Percentiles rank a stretch among this genome's conserved stretches.
phyloP scores from a whole-genome alignment of 108 stramenopile genomes.

The Mediolabrus comicus region DNA sequence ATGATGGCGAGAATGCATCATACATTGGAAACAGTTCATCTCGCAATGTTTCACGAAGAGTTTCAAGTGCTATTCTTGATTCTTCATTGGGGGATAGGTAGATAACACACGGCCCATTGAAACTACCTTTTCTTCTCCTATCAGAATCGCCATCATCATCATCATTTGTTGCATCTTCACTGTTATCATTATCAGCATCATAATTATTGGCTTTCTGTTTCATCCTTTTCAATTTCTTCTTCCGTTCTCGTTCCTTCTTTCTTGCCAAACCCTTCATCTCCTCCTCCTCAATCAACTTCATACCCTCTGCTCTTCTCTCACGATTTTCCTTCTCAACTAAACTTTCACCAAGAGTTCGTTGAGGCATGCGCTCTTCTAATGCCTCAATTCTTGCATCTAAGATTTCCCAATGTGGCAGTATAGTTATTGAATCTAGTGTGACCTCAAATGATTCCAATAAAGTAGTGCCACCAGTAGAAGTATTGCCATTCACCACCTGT shows the following conservation, averaged over 20 bases:
- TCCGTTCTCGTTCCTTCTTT: conserved; percentile 38
- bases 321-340: conserved; percentile 19
- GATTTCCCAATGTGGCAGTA: conserved; percentile 68
- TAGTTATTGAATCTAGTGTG: conserved; percentile 64
- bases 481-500: not conserved
- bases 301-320: conserved; percentile 41
- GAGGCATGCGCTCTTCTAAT: conserved; percentile 26
- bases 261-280: conserved; percentile 43
- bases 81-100: conserved; percentile 72
- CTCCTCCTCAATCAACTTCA: conserved; percentile 54
- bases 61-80: conserved; percentile 43
- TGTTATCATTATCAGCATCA: conserved; percentile 4
- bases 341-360: conserved; percentile 11
- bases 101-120: conserved; percentile 72
- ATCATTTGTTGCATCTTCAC: conserved; percentile 5
- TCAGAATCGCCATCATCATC: conserved; percentile 10
- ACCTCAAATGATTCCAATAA: conserved; percentile 58
- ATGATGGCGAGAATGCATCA: conserved; percentile 48
- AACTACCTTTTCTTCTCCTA: conserved; percentile 41
- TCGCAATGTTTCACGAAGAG: conserved; percentile 50
- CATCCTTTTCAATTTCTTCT: conserved; percentile 18
- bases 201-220: conserved; percentile 2
- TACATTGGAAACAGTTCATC: conserved; percentile 38
- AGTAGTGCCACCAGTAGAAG: not conserved
- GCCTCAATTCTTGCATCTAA: conserved; percentile 40